Conservation (phyloP, 2,329 filamentous ascomycete genomes). For the Bipolaris sorokiniana region DNA sequence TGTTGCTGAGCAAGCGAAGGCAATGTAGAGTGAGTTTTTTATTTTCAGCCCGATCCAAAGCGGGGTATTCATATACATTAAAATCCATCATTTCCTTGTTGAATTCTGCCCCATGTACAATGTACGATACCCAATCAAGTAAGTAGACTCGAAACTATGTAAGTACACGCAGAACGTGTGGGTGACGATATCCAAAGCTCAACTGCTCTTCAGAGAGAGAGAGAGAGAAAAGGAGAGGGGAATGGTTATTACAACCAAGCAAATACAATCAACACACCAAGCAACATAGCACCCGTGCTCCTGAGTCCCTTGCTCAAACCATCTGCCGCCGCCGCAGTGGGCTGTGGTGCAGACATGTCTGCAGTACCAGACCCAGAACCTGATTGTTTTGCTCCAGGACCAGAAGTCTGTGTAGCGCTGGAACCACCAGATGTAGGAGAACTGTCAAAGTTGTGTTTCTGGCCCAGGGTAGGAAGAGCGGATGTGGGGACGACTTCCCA, state of each 20-base stretch:
- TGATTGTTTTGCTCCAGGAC: not conserved
- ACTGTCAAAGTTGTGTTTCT: slow-evolving; percentile 32
- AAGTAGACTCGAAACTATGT: slow-evolving; percentile 1
- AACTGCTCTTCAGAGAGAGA: not conserved
- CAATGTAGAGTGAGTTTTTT: not conserved
- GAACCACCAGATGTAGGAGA: slow-evolving; percentile 9
- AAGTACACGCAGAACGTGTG: slow-evolving; percentile 5
- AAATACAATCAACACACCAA: slow-evolving; percentile 29
- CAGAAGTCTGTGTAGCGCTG: slow-evolving; percentile 6
- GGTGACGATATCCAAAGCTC: not conserved
- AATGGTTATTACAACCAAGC: slow-evolving; percentile 25
- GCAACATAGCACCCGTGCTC: slow-evolving; percentile 26
- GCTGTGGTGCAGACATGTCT: slow-evolving; percentile 11
- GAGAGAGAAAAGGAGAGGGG: not conserved
- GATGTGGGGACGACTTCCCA: slow-evolving; percentile 78
- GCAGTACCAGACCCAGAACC: slow-evolving; percentile 7
- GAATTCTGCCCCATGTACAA: not conserved
- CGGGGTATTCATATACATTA: not conserved
- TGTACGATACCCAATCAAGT: not conserved
- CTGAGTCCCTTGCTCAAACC: slow-evolving; percentile 29
- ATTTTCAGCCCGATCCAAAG: not conserved
- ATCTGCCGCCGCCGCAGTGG: slow-evolving; percentile 28
- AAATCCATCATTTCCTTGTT: not conserved
- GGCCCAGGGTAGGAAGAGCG: slow-evolving; percentile 70
- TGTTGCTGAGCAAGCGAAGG: not conserved